Conservation (phyloP, 805 yeast genomes). For the Saccharomycopsis guyanensis region DNA sequence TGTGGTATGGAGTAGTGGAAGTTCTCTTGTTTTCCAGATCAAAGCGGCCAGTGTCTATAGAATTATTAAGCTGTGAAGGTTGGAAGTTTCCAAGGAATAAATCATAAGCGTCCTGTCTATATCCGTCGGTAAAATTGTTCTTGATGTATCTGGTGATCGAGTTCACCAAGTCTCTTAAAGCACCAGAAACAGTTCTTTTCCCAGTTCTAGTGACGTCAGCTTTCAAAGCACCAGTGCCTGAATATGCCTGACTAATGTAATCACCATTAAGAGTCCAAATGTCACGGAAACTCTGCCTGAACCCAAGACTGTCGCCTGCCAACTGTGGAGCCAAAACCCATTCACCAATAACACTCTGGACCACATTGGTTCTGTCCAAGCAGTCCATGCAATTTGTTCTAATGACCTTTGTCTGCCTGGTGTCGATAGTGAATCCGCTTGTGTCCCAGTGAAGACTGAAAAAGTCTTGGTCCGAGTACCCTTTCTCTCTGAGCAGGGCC, state of each 20-base stretch:
- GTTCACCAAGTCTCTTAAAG: constrained; percentile 72
- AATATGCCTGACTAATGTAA: constrained; percentile 79
- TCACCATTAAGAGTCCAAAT: constrained; percentile 99
- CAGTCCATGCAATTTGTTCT: constrained; percentile 99
- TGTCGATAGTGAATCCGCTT: background rate
- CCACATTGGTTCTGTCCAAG: constrained; percentile 93
- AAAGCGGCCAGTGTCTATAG: constrained; percentile 1
- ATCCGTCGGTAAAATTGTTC: constrained; percentile 83
- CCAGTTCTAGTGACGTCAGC: constrained; percentile 97
- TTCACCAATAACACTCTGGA: constrained; percentile 26
- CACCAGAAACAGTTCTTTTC: constrained; percentile 77
- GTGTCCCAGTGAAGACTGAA: constrained; percentile 27
- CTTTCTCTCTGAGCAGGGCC: constrained; percentile 54
- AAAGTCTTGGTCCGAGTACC: constrained; percentile 58
- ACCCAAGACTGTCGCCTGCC: background rate
- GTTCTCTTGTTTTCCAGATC: background rate
- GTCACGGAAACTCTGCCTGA: constrained; percentile 51
- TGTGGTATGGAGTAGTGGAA: background rate
- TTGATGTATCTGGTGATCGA: constrained; percentile 79
- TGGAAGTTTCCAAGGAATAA: constrained; percentile 68
- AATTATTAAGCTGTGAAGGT: constrained; percentile 7
- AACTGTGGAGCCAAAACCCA: constrained; percentile 9
- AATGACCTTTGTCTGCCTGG: constrained; percentile 11
- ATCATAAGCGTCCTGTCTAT: constrained; percentile 90
- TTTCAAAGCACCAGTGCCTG: constrained; percentile 96